Evolutionary conservation across 2,329 filamentous ascomycete species (phyloP).

Genomic region (Botryotinia calthae): DNA sequence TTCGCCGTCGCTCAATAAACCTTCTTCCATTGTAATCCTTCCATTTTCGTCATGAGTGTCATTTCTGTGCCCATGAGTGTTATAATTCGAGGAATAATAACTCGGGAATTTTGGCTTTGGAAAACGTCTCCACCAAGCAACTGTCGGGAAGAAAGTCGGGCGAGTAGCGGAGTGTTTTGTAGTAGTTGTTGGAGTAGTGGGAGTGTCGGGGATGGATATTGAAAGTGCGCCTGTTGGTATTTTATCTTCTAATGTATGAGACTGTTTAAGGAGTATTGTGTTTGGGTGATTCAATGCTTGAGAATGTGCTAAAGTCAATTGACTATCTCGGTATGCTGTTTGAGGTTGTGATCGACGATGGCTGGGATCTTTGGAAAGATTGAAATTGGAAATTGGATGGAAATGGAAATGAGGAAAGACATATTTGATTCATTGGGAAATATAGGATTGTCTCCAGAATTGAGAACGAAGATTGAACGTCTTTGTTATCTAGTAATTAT

Average conservation of each 20-base stretch:
- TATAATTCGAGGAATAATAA: not conserved
- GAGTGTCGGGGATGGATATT: slow-evolving; percentile 4
- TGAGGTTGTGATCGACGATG: slow-evolving; percentile 1
- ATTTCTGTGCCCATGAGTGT: not conserved
- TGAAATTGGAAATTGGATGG: not conserved
- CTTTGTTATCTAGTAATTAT: not conserved
- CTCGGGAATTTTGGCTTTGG: not conserved
- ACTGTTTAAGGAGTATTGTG: not conserved
- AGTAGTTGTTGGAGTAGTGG: slow-evolving; percentile 1
- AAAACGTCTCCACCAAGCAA: slow-evolving; percentile 18
- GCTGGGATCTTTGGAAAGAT: not conserved
- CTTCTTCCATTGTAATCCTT: slow-evolving; percentile 11
- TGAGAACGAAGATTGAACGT: not conserved
- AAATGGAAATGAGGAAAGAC: slow-evolving; percentile 12
- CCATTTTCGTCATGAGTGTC: not conserved
- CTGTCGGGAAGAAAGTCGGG: slow-evolving; percentile 17
- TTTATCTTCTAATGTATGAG: not conserved
- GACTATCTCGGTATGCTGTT: not conserved
- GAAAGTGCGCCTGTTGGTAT: slow-evolving; percentile 19
- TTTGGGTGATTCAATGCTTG: not conserved
- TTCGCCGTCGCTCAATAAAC: slow-evolving; percentile 12
- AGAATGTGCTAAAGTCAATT: not conserved
- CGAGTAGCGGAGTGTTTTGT: slow-evolving; percentile 13
- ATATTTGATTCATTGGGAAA: not conserved
- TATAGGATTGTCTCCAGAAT: not conserved